Evolutionary conservation across 805 yeast species (phyloP), one percentile per base, ranked within the genome.

Genomic region (Cyberlindnera americana): DNA sequence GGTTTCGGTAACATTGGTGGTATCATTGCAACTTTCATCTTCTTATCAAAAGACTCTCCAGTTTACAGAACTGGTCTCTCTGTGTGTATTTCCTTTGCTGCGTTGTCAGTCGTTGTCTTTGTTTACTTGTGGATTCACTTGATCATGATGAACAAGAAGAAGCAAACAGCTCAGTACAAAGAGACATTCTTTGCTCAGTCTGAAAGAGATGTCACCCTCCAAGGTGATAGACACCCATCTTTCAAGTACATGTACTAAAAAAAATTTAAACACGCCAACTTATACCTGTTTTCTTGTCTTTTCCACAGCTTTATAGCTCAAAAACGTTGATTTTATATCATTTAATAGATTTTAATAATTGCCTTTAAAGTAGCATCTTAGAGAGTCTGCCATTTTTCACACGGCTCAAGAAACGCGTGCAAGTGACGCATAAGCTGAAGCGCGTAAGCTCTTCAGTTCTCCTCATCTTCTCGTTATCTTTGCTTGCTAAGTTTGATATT

Each of bases 211-310:
- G 56, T 65, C 31, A 61, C 62, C 18, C 56, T 61, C 28, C 56
- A 60, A 34, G 69, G 69, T 53, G 71, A 65, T 40, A 44, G 49
- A 34, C 68, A 69, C 48, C 78, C 78, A 19, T 61, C 65, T 27
- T 70, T 71, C 50, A 65, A 59, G 53, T 73, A 73, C 57, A 52
- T 71, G 60, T 72, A 71, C 51, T 72, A 55, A 39, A 4, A n/a
- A n/a, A n/a, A n/a, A n/a, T n/a, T n/a, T n/a, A n/a, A n/a, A n/a
- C n/a, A n/a, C n/a, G n/a, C n/a, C n/a, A n/a, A n/a, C n/a, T n/a
- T n/a, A n/a, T n/a, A n/a, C n/a, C n/a, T 33, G 15, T 22, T 18
- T 22, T 22, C 11, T 33, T n/a, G n/a, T n/a, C n/a, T n/a, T n/a
- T n/a, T n/a, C n/a, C n/a, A n/a, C n/a, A n/a, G n/a, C n/a, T n/a